Conservation (phyloP, 805 yeast species). For the Starmerella cellae region DNA sequence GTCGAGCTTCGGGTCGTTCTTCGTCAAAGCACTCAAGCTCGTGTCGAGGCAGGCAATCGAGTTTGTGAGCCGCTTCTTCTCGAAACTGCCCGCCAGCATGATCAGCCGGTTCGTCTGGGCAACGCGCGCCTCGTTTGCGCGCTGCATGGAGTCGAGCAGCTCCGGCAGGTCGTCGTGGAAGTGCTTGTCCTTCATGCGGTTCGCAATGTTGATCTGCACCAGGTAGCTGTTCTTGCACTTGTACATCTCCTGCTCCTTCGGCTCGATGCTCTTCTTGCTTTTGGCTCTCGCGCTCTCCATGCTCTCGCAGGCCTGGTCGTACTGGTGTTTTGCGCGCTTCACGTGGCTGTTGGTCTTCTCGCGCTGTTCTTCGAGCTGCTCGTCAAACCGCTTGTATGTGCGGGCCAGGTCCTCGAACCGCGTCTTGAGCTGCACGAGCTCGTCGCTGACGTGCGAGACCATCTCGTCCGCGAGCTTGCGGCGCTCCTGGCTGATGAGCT, state of each 20-base stretch:
- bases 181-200: conserved; percentile 83
- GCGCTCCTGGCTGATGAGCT: conserved; percentile 58
- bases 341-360: conserved; percentile 43
- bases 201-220: conserved; percentile 68
- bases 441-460: conserved; percentile 45
- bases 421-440: conserved; percentile 40
- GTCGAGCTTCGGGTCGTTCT: conserved; percentile 63
- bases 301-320: conserved; percentile 64
- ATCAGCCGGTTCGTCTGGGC: conserved; percentile 55
- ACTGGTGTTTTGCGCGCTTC: conserved; percentile 53
- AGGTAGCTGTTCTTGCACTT: conserved; percentile 73
- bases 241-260: conserved; percentile 70
- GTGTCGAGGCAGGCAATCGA: conserved; percentile 34
- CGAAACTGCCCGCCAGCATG: conserved; percentile 46
- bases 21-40: conserved; percentile 44
- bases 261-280: conserved; percentile 49
- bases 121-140: conserved; percentile 66
- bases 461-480: conserved; percentile 46
- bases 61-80: conserved; percentile 40
- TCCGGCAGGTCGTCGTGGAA: conserved; percentile 90
- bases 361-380: conserved; percentile 38
- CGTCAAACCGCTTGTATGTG: conserved; percentile 46
- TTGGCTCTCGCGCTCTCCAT: conserved; percentile 74
- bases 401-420: conserved; percentile 43
- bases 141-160: conserved; percentile 69